These are phyloP conservation scores for Aegilops tauschii DNA, from an alignment of 176 grass and related monocot species.

Conservation along the genomic window DNA sequence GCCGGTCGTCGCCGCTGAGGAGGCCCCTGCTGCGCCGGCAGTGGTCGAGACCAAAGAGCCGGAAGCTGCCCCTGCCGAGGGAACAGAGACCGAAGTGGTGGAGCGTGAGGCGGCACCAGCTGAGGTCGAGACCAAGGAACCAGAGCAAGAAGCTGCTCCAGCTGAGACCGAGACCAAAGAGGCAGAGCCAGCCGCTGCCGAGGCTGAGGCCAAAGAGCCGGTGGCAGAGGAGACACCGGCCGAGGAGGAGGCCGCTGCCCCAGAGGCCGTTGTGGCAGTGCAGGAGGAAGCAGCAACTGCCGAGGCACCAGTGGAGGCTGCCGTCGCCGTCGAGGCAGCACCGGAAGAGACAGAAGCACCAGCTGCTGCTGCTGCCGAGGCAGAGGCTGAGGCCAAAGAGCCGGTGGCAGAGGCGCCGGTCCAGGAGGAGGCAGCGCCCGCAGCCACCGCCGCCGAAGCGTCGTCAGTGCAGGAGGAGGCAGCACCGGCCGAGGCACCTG, in stretches of 20 bases:
- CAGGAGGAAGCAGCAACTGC: not conserved
- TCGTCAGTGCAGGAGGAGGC: not conserved
- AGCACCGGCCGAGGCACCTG: not conserved
- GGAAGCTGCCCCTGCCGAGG: not conserved
- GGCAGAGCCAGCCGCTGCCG: not conserved
- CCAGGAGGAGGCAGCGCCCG: not conserved
- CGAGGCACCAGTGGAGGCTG: not conserved
- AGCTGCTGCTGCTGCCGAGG: not conserved
- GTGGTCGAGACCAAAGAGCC: not conserved
- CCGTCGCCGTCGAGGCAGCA: not conserved
- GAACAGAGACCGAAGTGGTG: not conserved
- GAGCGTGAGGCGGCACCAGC: not conserved
- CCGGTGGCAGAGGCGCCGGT: not conserved
- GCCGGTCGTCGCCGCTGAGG: not conserved
- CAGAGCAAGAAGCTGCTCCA: conserved; percentile 1
- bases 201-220: not conserved
- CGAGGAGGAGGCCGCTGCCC: not conserved
- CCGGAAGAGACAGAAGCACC: not conserved
- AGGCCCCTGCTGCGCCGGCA: not conserved
- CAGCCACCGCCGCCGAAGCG: not conserved
- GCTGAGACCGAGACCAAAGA: not conserved
- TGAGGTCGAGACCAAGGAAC: conserved; percentile 26
- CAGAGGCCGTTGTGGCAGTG: not conserved
- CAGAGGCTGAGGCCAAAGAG: conserved; percentile 16
- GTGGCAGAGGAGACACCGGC: not conserved